Conservation (phyloP, 371 early-diverging fungal genomes). For the Mucor lusitanicus region DNA sequence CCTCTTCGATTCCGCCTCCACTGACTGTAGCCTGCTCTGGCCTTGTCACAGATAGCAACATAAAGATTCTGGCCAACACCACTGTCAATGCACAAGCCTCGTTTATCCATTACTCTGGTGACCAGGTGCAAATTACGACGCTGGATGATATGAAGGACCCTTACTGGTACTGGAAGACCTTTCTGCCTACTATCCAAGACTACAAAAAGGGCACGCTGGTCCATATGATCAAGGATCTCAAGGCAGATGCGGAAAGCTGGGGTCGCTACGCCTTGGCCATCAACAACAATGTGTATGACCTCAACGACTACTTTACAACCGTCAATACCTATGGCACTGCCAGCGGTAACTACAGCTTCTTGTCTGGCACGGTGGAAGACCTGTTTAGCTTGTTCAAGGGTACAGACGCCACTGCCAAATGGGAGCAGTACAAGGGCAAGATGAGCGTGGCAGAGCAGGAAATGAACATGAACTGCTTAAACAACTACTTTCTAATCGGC, state of each 20-base stretch:
- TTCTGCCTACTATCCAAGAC: constrained; percentile 57
- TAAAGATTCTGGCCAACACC: constrained; percentile 30
- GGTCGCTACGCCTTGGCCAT: constrained; percentile 56
- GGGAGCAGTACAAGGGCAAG: constrained; percentile 31
- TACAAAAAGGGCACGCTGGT: constrained; percentile 69
- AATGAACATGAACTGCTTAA: constrained; percentile 65
- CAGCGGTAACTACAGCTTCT: constrained; percentile 48
- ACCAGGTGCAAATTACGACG: constrained; percentile 1
- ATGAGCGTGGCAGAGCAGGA: constrained; percentile 29
- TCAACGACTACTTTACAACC: constrained; percentile 61
- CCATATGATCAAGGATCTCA: constrained; percentile 32
- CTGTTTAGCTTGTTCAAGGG: constrained; percentile 66
- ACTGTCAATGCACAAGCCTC: constrained; percentile 3
- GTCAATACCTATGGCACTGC: constrained; percentile 27
- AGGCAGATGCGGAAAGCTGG: constrained; percentile 33
- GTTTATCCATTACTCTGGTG: constrained; percentile 35
- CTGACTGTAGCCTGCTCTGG: constrained; percentile 56
- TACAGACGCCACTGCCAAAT: constrained; percentile 58
- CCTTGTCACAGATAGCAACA: constrained; percentile 30
- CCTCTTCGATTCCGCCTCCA: constrained; percentile 69
- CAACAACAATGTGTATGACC: constrained; percentile 69
- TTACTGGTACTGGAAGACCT: constrained; percentile 63
- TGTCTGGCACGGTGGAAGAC: constrained; percentile 46
- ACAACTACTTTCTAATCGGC: constrained; percentile 82
- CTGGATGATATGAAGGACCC: background rate